Evolutionary conservation across 164 flowering plant species (phyloP).

Genomic region (Vitis cinerea): DNA sequence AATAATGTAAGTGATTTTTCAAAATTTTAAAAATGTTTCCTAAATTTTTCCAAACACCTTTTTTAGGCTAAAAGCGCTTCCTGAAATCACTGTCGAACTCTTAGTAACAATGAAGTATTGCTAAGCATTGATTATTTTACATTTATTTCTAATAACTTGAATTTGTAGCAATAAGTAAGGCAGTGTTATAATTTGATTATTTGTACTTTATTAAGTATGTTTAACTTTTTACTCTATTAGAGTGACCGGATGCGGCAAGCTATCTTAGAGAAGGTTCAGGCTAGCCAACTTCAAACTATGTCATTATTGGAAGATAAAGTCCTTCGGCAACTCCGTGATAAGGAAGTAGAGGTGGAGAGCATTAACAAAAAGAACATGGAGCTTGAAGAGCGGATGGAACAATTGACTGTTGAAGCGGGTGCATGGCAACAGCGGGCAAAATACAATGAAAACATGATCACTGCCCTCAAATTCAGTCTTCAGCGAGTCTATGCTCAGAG

Average conservation of each 20-base stretch:
- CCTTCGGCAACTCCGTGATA: conserved; percentile 65
- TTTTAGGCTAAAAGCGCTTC: no score
- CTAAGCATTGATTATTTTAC: no score
- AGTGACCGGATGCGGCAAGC: conserved; percentile 68
- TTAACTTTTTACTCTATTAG: conserved; percentile 25
- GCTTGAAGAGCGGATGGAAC: conserved; percentile 63
- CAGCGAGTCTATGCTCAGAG: conserved; percentile 68
- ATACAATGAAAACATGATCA: conserved; percentile 65
- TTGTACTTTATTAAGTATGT: not conserved
- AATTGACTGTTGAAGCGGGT: conserved; percentile 54
- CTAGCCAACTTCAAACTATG: conserved; percentile 56
- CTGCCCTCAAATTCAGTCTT: conserved; percentile 59
- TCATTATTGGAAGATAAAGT: conserved; percentile 57
- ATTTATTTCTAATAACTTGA: no score
- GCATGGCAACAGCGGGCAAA: conserved; percentile 80
- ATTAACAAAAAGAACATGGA: conserved; percentile 68
- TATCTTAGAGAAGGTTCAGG: conserved; percentile 65
- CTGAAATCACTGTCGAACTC: no score
- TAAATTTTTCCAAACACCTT: no score
- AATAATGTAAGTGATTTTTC: no score
- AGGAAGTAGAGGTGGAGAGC: conserved; percentile 63
- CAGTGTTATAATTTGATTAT: not conserved
- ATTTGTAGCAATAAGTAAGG: no score
- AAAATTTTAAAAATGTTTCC: no score
- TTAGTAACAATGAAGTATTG: no score